A percentile compares a stretch with the other conserved stretches of the same genome.
Conservation (phyloP, 805 yeast genomes). For the Lipomyces spencermartinsiae region DNA sequence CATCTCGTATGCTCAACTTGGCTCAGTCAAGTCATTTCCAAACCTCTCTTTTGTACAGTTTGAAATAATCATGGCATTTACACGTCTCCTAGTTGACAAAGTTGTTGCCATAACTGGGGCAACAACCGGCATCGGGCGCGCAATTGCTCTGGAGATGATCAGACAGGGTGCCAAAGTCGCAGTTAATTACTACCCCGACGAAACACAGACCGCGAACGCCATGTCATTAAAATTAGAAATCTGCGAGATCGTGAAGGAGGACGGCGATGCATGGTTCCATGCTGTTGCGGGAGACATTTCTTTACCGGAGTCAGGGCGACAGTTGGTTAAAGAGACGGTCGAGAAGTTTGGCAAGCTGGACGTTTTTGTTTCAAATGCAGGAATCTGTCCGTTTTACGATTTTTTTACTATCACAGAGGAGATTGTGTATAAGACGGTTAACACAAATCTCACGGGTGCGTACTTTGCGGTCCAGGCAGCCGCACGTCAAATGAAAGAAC, state of each 20-base stretch:
- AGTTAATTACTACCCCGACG: conserved; percentile 66
- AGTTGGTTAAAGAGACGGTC: conserved; percentile 45
- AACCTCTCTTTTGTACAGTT: not conserved
- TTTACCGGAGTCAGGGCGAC: conserved; percentile 48
- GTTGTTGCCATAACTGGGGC: conserved; percentile 87
- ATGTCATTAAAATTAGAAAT: conserved; percentile 58
- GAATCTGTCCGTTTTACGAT: conserved; percentile 53
- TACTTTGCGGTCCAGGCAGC: conserved; percentile 57
- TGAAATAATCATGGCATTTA: not conserved
- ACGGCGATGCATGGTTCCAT: conserved; percentile 36
- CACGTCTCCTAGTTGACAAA: conserved; percentile 42
- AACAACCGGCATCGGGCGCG: conserved; percentile 80
- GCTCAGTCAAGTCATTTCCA: not conserved
- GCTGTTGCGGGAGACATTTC: conserved; percentile 57
- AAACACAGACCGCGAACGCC: conserved; percentile 66
- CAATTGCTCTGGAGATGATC: conserved; percentile 77
- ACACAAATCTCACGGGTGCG: conserved; percentile 54
- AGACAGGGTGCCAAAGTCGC: conserved; percentile 83
- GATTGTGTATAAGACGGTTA: conserved; percentile 47
- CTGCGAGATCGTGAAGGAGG: conserved; percentile 37
- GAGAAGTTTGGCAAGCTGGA: conserved; percentile 50
- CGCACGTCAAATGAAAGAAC: conserved; percentile 53
- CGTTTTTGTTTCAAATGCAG: conserved; percentile 55
- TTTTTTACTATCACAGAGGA: conserved; percentile 53
- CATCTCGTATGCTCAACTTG: not conserved